Evolutionary conservation across 2,329 filamentous ascomycete genomes (phyloP).

Genomic region (Didymella exigua): DNA sequence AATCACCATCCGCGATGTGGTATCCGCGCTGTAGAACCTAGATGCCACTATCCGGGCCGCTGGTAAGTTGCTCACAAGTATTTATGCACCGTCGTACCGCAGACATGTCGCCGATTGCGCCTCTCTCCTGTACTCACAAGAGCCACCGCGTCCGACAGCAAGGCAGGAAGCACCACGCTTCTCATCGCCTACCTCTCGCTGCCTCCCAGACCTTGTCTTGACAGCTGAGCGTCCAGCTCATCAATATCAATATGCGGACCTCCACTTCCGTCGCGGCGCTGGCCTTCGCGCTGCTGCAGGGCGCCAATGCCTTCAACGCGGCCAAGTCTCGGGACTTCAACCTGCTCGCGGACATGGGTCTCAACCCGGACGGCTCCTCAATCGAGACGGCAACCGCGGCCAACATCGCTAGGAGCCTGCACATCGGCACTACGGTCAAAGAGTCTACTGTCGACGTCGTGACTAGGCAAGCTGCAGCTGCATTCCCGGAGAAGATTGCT

Average conservation of each 20-base stretch:
- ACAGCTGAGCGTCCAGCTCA: not conserved
- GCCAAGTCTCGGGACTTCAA: slow-evolving; percentile 30
- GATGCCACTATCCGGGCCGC: not conserved
- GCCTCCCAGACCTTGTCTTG: not conserved
- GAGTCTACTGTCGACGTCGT: not conserved
- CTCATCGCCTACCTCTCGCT: not conserved
- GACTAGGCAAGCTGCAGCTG: slow-evolving; percentile 1
- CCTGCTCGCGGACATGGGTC: slow-evolving; percentile 41
- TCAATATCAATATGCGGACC: slow-evolving; percentile 31
- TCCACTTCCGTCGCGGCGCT: slow-evolving; percentile 29
- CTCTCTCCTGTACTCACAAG: slow-evolving; percentile 3
- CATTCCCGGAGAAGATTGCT: slow-evolving; percentile 23
- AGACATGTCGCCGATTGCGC: not conserved
- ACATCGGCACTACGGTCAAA: slow-evolving; percentile 13
- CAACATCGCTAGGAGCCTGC: slow-evolving; percentile 16
- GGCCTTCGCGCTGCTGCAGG: slow-evolving; percentile 33
- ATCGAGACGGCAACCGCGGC: slow-evolving; percentile 16
- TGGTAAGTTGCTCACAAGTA: not conserved
- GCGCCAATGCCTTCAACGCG: slow-evolving; percentile 27
- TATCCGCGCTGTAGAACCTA: not conserved
- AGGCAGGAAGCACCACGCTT: not conserved
- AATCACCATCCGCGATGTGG: slow-evolving; percentile 2
- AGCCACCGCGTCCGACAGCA: slow-evolving; percentile 2
- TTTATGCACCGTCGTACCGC: slow-evolving; percentile 8
- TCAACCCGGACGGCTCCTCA: slow-evolving; percentile 40